Evolutionary conservation across 257 asterid species (phyloP).

Genomic region (Przewalskia tangutica): DNA sequence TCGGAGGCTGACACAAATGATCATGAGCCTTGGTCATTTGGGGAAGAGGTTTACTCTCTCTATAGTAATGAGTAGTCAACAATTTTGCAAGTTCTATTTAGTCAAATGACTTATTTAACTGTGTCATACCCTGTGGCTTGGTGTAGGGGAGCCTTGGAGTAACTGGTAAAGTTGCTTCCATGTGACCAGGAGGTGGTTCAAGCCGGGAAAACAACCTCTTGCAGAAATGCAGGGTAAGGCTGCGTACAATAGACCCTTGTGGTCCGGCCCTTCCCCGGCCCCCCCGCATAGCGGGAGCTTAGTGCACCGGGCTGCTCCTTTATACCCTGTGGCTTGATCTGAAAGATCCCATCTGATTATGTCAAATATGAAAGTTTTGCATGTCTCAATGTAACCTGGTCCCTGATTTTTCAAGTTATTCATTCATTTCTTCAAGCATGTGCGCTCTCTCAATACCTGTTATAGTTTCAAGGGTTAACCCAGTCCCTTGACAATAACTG

Average conservation of each 20-base stretch:
- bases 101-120: not conserved
- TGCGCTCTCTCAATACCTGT: not conserved
- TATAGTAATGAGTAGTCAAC: not conserved
- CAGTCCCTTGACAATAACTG: not conserved
- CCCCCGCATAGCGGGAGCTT: too few relatives aligned
- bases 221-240: too few relatives aligned
- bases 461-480: not conserved
- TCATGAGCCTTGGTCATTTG: constrained; percentile 99
- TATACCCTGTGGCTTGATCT: not conserved
- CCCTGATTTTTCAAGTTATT: not conserved
- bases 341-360: not conserved
- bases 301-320: too few relatives aligned
- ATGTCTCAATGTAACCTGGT: not conserved
- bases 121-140: not conserved
- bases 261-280: too few relatives aligned
- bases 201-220: too few relatives aligned
- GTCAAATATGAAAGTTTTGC: not conserved
- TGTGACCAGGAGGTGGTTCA: too few relatives aligned
- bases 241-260: too few relatives aligned
- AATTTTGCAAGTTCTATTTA: not conserved
- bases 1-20: constrained; percentile 67
- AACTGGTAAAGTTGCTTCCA: too few relatives aligned
- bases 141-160: too few relatives aligned
- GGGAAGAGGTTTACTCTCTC: constrained; percentile 65
- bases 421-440: not conserved